Evolutionary conservation across 495 filamentous ascomycete genomes (phyloP).

Genomic region (Tuber microsphaerosporum): DNA sequence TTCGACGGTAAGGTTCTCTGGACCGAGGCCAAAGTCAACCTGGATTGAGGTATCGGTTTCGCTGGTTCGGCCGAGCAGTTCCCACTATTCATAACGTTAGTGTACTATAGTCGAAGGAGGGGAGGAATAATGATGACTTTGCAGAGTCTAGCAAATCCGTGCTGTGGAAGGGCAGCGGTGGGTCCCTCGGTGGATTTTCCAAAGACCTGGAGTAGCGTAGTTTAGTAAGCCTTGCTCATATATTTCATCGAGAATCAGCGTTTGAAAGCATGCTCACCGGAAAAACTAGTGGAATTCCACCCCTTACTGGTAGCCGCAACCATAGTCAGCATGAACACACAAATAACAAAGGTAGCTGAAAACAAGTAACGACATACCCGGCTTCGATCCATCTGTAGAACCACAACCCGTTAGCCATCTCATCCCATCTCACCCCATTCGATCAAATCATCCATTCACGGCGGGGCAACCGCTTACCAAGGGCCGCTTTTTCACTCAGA

Average conservation of each 20-base stretch:
- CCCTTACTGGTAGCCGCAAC: constrained; percentile 49
- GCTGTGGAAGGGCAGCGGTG: constrained; percentile 72
- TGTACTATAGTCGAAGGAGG: not conserved
- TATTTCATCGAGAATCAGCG: not conserved
- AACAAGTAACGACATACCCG: constrained; percentile 22
- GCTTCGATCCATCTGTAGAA: constrained; percentile 49
- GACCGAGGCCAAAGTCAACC: constrained; percentile 86
- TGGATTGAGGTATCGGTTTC: constrained; percentile 60
- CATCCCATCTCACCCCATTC: not conserved
- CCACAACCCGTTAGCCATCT: constrained; percentile 5
- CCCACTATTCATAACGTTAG: constrained; percentile 44
- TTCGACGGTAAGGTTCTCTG: constrained; percentile 58
- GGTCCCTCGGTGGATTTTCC: constrained; percentile 67
- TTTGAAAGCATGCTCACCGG: constrained; percentile 55
- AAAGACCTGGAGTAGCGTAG: constrained; percentile 60
- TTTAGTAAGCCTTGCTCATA: not conserved
- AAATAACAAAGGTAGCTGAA: not conserved
- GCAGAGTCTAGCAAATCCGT: constrained; percentile 89
- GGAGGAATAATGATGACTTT: constrained; percentile 25
- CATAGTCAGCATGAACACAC: not conserved
- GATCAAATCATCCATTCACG: not conserved
- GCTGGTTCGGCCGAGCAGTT: constrained; percentile 54
- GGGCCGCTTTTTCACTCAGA: constrained; percentile 65
- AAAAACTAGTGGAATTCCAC: constrained; percentile 90
- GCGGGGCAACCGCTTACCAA: constrained; percentile 34